A percentile compares a stretch with the other conserved stretches of the same genome.
Conservation (phyloP, 305 asterid species). For the Solanum hybrid region DNA sequence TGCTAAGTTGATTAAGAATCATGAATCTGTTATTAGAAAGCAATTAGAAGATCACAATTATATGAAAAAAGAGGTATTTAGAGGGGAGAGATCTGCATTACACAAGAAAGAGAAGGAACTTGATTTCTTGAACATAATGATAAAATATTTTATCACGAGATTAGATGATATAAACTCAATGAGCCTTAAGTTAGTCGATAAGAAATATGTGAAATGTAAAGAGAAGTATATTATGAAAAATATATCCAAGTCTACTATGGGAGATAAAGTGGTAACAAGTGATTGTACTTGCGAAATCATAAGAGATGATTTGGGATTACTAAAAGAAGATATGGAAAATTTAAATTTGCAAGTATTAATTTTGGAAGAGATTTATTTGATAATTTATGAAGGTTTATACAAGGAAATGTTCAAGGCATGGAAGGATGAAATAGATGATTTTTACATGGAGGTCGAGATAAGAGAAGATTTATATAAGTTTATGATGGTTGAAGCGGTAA, state of each 20-base stretch:
- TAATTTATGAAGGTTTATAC: constrained; percentile 26
- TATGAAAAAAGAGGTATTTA: constrained; percentile 11
- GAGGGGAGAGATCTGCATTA: constrained; percentile 10
- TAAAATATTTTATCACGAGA: constrained; percentile 25
- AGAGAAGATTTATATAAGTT: constrained; percentile 31
- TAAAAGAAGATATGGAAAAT: constrained; percentile 27
- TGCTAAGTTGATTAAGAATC: constrained; percentile 36
- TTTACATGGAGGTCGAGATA: constrained; percentile 19
- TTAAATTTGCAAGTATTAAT: constrained; percentile 23
- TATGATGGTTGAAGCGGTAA: constrained; percentile 21
- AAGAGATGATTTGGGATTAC: constrained; percentile 13
- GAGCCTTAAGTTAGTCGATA: constrained; percentile 8
- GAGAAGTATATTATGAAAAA: background rate
- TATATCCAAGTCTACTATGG: constrained; percentile 1
- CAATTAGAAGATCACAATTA: constrained; percentile 17
- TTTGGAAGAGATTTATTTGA: constrained; percentile 35
- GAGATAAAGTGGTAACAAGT: background rate
- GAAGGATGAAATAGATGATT: constrained; percentile 23
- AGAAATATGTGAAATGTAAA: constrained; percentile 1
- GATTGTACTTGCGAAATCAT: constrained; percentile 3
- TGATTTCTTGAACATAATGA: constrained; percentile 23
- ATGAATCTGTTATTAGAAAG: constrained; percentile 30
- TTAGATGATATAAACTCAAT: constrained; percentile 27
- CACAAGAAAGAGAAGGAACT: constrained; percentile 17
- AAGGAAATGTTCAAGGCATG: constrained; percentile 24